Base-by-base conservation (phyloP, 2,329 filamentous ascomycete genomes). In the Fusarium multiceps region DNA sequence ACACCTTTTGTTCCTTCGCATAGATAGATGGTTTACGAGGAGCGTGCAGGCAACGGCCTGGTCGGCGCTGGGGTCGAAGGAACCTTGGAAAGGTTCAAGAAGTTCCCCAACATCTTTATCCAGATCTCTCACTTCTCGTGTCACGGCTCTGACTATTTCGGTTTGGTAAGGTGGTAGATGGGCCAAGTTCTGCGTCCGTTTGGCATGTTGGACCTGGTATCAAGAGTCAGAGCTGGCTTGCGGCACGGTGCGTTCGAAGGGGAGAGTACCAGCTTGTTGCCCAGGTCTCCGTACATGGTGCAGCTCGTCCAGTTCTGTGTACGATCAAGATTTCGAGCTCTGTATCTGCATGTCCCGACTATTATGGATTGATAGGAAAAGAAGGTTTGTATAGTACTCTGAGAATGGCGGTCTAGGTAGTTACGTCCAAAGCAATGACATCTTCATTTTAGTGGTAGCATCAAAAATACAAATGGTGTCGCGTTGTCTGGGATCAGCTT, bases 1-100 rank as follows among this genome's bases (percentile, higher is more conserved):
- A 77, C 96, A 99, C 45, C 96, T 91, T 80, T 99, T 99, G 80
- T 99, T 97, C 58, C 96, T 88, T 50, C 96, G 90, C 92, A 98
- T 98, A 72, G 93, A 94, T 13, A 99, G 84, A 78, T 99, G 95
- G 78, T 98, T 93, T 66, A 98, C 94, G 23, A 99, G 88, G 25
- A 99, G 85, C 3, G 93, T 93, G 77, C 93, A 97, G 5, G 95
- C 94, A 32, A 91, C 91, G 12, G 92, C 93, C 46, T 93, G 93
- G 75, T 98, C 90, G 13, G 90, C 87, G 18, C 90, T 88, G 1
- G 94, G 95, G 73, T 97, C 91, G 83, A 98, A 98, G 1, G 90
- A 91, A 65, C 92, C 92, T 69, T 92, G 89, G 78, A 95, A 96
- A 1, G 93, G 92, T 60, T 93, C 91, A 32, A 98, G 88, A 28